Evolutionary conservation across 164 flowering plant genomes (phyloP), one percentile per base, ranked within the genome.

Genomic region (Cinnamomum chago): DNA sequence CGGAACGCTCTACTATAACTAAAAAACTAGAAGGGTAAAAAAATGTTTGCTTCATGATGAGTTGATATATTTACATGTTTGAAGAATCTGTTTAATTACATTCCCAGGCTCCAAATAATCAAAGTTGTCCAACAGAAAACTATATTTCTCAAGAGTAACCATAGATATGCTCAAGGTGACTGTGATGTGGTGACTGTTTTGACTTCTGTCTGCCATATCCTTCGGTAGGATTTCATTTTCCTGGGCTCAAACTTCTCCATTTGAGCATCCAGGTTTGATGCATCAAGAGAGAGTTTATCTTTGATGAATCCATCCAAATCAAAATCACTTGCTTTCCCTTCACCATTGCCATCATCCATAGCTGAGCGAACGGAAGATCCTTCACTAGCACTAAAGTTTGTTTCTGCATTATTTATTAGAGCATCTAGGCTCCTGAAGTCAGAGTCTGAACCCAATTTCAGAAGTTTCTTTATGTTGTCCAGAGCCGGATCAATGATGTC

Each of bases 401-500:
- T 77, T 68, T 62, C 80, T 70, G 80, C 6, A 5, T 35, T 62
- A 50, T 60, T 77, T 69, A 67, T 74, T 23, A 74, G 25, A 65
- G 78, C 30, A 2, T 84, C 84, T 24, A 50, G 65, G 25, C 75
- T 68, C 76, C 58, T 73, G 40, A 52, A 52, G 52, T 67, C 78
- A 14, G 84, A 67, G 73, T 80, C 77, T 30, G 80, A 83, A 11
- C 87, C 89, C 62, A 92, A 30, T 65, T 92, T 93, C 75, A 95
- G 71, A 55, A 95, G 85, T 72, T 78, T 88, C 83, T 90, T 95
- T 79, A 95, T 83, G 80, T 88, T 89, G 75, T 89, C 95, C 5
- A 95, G 77, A 55, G 98, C 94, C 6, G 97, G 98, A 71, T 95
- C 99, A 62, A 95, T 82, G 74, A 90, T 87, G 78, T 92, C 97